Percentiles rank a stretch among this genome's conserved stretches.
Evolutionary conservation across 306 rosid genomes (phyloP).

Genomic region (Prunus armeniaca): DNA sequence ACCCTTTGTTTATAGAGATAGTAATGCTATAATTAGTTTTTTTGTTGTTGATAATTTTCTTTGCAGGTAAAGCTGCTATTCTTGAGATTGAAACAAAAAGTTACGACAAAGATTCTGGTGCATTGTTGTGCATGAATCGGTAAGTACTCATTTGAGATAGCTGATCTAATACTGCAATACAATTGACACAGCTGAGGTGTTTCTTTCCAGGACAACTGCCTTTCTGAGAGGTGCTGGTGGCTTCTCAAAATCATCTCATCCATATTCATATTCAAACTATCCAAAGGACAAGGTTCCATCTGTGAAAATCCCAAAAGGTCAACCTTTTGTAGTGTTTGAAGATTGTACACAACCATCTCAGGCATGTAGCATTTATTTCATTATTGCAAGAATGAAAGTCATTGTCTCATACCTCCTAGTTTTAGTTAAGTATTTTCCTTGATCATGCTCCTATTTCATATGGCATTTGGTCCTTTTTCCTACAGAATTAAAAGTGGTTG

Average conservation of each 20-base stretch:
- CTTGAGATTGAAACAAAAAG: conserved; percentile 89
- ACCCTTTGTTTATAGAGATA: not conserved
- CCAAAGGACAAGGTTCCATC: conserved; percentile 44
- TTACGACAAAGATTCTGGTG: conserved; percentile 74
- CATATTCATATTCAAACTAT: conserved; percentile 76
- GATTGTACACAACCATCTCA: conserved; percentile 79
- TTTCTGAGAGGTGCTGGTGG: conserved; percentile 98
- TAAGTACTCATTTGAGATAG: conserved; percentile 30
- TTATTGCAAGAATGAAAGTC: conserved; percentile 15
- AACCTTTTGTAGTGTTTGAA: conserved; percentile 71
- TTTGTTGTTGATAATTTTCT: not conserved
- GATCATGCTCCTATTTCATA: not conserved
- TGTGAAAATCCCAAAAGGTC: conserved; percentile 60
- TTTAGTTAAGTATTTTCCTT: not conserved
- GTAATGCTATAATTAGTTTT: not conserved
- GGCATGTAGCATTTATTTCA: conserved; percentile 39
- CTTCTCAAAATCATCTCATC: conserved; percentile 79
- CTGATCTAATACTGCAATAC: conserved; percentile 18
- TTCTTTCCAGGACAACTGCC: conserved; percentile 56
- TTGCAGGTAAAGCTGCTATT: conserved; percentile 91
- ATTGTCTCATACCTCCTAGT: not conserved
- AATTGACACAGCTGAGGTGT: conserved; percentile 26
- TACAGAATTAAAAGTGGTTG: too few relatives aligned
- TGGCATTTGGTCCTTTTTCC: too few relatives aligned
- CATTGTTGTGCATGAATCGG: conserved; percentile 87